Evolutionary conservation across 2,329 filamentous ascomycete genomes (phyloP), one percentile per base, ranked within the genome.

Genomic region (Lecanoromycetidae sp.): DNA sequence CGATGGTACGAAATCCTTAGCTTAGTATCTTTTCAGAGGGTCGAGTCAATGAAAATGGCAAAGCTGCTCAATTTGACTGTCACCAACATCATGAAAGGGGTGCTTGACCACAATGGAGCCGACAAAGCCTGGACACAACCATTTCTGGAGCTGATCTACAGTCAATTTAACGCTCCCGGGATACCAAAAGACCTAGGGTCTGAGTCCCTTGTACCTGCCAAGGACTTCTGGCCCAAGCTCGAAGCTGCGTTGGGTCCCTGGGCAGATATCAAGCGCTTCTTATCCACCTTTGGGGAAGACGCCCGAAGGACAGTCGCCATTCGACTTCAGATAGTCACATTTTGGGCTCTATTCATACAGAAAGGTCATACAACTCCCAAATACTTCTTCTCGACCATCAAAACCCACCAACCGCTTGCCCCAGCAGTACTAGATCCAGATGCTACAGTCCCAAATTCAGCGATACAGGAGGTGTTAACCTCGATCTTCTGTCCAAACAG

Each of bases 331-430:
- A 22, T 60, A n/a, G 43, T 61, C 27, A 39, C 58, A n/a, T 63
- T 61, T 54, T 63, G 60, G 60, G 58, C 60, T 15, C 39, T 61
- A 25, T 60, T 56, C 51, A 51, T 49, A 3, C 58, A 60, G 43
- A 55, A 52, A 10, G 48, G 43, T 13, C 60, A 60, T 50, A 58
- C 55, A 29, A 57, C 54, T 12, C 55, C 60, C 3, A 60, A 62
- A 45, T 59, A 56, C 3, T 61, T 59, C 53, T 63, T 63, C 52
- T 49, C 43, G 2, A 57, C 48, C 4, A 48, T 58, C n/a, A 50
- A 34, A 13, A 37, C 53, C 12, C 33, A 51, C 7, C 51, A 60
- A 36, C 54, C 51, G 8, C 53, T 62, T 23, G 58, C 58, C 5
- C 17, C 40, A 15, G 48, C 56, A 6, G 51, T 57, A 3, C 48